Evolutionary conservation across 1,284 basidiomycete genomes (phyloP).

Genomic region (Cystobasidiaceae sp.): DNA sequence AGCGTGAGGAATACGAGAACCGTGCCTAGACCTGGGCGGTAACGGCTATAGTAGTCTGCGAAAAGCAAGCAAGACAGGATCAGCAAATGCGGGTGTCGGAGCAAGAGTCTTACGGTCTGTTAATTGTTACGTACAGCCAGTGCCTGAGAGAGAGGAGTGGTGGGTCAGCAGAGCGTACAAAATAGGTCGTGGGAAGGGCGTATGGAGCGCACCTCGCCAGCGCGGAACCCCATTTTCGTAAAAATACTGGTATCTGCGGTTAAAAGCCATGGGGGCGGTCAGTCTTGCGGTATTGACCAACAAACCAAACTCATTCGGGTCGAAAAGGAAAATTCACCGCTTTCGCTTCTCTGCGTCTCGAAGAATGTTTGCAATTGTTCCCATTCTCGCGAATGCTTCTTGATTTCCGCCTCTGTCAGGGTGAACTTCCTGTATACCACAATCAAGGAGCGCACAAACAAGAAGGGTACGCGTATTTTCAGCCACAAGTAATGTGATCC

Average conservation of each 20-base stretch:
- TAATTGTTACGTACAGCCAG: constrained; percentile 35
- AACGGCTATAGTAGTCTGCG: constrained; percentile 86
- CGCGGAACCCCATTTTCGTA: constrained; percentile 83
- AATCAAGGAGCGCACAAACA: no score
- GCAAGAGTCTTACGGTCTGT: neutral
- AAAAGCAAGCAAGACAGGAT: neutral
- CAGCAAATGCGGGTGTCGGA: neutral
- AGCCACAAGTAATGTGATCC: no score
- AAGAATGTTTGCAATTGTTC: constrained; percentile 76
- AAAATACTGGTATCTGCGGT: constrained; percentile 64
- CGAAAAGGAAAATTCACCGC: constrained; percentile 53
- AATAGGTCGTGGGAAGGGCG: neutral
- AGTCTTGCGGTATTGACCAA: neutral
- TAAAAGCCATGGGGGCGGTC: no score
- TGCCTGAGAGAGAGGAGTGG: constrained; percentile 31
- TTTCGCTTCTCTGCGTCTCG: constrained; percentile 68
- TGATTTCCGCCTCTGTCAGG: constrained; percentile 54
- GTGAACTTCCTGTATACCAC: constrained; percentile 8
- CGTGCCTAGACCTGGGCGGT: constrained; percentile 75
- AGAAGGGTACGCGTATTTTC: no score
- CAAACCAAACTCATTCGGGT: neutral
- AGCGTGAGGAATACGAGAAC: constrained; percentile 69
- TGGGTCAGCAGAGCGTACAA: neutral
- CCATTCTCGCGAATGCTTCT: constrained; percentile 78
- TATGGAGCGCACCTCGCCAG: constrained; percentile 58